phyloP scores from a whole-genome alignment of 495 filamentous ascomycete species.

The Aspergillus conjunctus region DNA sequence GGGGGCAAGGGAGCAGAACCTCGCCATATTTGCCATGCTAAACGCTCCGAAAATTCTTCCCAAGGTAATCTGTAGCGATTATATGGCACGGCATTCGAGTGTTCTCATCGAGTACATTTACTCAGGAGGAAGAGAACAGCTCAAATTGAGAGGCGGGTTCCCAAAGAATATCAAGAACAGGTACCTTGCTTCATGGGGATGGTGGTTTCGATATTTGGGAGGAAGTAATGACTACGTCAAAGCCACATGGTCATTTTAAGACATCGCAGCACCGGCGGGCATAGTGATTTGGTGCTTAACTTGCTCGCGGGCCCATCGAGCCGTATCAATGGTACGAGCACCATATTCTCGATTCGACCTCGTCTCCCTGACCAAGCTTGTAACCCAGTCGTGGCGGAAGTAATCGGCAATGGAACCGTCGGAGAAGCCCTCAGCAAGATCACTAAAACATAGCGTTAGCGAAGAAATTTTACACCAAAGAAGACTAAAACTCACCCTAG shows the following conservation, averaged over 20 bases:
- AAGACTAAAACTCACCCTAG: conserved; percentile 69
- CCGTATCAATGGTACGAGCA: conserved; percentile 84
- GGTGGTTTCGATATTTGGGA: conserved; percentile 8
- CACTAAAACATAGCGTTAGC: conserved; percentile 60
- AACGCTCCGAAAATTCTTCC: conserved; percentile 3
- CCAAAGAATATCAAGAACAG: conserved; percentile 17
- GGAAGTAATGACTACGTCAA: conserved; percentile 9
- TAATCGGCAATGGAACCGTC: conserved; percentile 79
- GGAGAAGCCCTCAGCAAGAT: conserved; percentile 91
- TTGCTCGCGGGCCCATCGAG: conserved; percentile 95
- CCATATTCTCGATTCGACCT: conserved; percentile 81
- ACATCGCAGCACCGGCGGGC: conserved; percentile 40
- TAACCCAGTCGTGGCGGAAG: conserved; percentile 91
- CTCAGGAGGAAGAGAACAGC: conserved; percentile 9
- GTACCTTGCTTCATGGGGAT: conserved; percentile 13
- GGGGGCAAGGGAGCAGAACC: background rate
- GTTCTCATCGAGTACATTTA: conserved; percentile 16
- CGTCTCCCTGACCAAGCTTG: conserved; percentile 81
- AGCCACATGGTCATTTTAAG: conserved; percentile 27
- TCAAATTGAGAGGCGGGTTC: conserved; percentile 21
- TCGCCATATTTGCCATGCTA: conserved; percentile 8
- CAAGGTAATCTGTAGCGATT: conserved; percentile 14
- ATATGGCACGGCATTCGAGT: conserved; percentile 22
- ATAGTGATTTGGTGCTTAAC: conserved; percentile 84
- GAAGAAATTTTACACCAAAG: conserved; percentile 6